Base-by-base conservation (phyloP, 306 rosid species). In the Boehmeria nivea region DNA sequence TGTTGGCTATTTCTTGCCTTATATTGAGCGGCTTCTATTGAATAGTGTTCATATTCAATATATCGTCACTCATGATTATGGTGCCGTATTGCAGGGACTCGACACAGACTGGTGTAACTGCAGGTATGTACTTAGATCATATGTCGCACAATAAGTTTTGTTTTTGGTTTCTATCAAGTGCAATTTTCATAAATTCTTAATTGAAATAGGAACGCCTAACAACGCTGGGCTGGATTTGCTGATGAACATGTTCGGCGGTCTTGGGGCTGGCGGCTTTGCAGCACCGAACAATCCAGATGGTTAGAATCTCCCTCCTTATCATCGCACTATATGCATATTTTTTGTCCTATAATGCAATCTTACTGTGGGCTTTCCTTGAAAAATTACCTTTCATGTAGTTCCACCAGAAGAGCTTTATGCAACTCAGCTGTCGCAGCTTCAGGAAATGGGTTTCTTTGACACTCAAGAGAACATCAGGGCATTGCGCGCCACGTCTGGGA, bases 231-330 rank as follows among this genome's bases (percentile, higher is more conserved):
- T 81, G 67, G 87, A 81, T 57, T 36, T 78, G 65, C 31, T 81
- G 72, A 74, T 74, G 81, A 74, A 71, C 75, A 76, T 81, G 81
- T 78, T 81, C 47, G 79, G 87, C 55, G 84, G 87, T 48, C 87
- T 81, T 24, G 84, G 87, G 11, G 68, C 79, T 24, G 87, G 84
- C 23, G 48, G 78, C 55, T 54, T 75, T 66, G 57, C 72, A 27
- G 68, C 43, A 28, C 74, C 87, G 5, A 72, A 43, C 72, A 77
- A 67, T 60, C 67, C 85, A 8, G 58, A 75, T 39, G 84, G 87
- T 81, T 72, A 50, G 76, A 33, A 28, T 31, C 49, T 39, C 14
- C 6, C 14, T 21, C 12, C 25, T 44, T 21, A 25, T 49, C 13
- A 1, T 11, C 45, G 4, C 3, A 31, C 9, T n/a, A n/a, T n/a